Base-by-base conservation (phyloP, 495 filamentous ascomycete species). In the Hypoxylon intermedium region DNA sequence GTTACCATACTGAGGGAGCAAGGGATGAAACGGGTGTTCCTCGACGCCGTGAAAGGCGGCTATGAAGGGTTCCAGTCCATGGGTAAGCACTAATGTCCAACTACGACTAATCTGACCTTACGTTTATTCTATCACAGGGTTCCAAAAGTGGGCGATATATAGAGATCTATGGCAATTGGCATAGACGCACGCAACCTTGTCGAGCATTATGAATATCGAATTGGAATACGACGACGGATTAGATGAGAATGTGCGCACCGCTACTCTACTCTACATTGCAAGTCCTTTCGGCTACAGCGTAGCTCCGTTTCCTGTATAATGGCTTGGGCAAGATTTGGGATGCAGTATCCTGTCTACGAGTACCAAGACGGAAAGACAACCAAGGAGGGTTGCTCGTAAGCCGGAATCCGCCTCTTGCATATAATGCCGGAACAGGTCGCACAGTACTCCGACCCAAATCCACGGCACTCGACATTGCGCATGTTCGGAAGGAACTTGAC, bases 91-190 rank as follows among this genome's bases (percentile, higher is more conserved):
- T 3, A 28, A 24, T 1, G 9, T 36, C 23, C 24, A 42, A 49
- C 50, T 16, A 23, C 11, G 34, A 13, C 16, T 9, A 16, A 18
- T 41, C 45, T 12, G 21, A 9, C 23, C 31, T 41, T 40, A 53
- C 24, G 38, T 36, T 26, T n/a, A 23, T 50, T 47, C 12, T 56
- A 19, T 18, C 7, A 28, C 41, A 80, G 79, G 79, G 3, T 81
- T 81, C 19, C 77, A 75, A 56, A 78, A 78, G 60, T 81, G 78
- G 77, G 76, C 77, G 21, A 73, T 65, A 59, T 81, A 81, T 62
- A 71, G 70, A 68, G 77, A 80, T 28, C 62, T 76, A 36, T 81
- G 78, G 77, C 70, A 72, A 42, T 64, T 71, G 49, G 64, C 70
- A 18, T 75, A 60, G 59, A 24, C 43, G 52, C 41, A 24, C 43